Conservation (phyloP, 2,329 filamentous ascomycete species). For the Fusarium sp. region DNA sequence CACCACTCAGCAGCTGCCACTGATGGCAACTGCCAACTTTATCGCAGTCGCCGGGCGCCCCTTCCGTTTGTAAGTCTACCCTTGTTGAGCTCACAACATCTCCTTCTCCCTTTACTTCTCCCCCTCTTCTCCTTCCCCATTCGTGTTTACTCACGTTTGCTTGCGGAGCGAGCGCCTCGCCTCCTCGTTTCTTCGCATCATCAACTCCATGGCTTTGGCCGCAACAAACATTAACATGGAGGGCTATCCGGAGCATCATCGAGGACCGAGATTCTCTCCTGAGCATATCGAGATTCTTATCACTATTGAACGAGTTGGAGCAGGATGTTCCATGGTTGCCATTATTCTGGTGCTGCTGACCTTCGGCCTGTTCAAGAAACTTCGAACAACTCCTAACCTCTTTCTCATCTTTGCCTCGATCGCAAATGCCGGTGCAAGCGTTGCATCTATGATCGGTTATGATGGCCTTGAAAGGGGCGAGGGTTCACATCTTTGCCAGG, state of each 20-base stretch:
- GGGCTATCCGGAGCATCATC: slow-evolving; percentile 6
- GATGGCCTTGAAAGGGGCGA: slow-evolving; percentile 69
- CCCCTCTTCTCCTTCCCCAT: not conserved
- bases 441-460: slow-evolving; percentile 78
- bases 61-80: slow-evolving; percentile 1
- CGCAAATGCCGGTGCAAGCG: slow-evolving; percentile 65
- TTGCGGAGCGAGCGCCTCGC: slow-evolving; percentile 6
- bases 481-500: slow-evolving; percentile 70
- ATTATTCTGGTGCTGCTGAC: slow-evolving; percentile 63
- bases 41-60: slow-evolving; percentile 19
- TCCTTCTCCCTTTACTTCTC: not conserved
- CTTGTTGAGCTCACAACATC: not conserved
- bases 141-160: not conserved
- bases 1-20: slow-evolving; percentile 27
- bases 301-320: slow-evolving; percentile 65
- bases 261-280: slow-evolving; percentile 46
- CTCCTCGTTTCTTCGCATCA: not conserved
- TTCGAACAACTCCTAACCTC: slow-evolving; percentile 69
- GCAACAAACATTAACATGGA: slow-evolving; percentile 30
- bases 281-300: slow-evolving; percentile 60
- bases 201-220: slow-evolving; percentile 1
- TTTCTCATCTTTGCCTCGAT: slow-evolving; percentile 56
- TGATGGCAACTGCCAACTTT: slow-evolving; percentile 36
- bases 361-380: slow-evolving; percentile 62
- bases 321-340: slow-evolving; percentile 65